Evolutionary conservation across 2,329 filamentous ascomycete genomes (phyloP).

Genomic region (Arthrinium puccinioides): DNA sequence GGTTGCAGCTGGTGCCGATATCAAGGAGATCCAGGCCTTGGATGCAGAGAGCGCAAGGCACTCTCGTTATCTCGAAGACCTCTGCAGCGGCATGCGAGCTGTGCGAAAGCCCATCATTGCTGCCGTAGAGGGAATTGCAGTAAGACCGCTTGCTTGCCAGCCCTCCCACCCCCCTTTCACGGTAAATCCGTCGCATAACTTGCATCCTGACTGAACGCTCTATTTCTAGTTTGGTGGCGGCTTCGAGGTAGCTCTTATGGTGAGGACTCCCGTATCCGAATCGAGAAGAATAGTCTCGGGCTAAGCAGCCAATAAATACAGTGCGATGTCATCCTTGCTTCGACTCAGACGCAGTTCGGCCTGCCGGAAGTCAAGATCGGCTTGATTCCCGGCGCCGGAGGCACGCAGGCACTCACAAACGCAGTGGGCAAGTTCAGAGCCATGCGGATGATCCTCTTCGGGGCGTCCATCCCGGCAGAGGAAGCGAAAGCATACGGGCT

Average conservation of each 20-base stretch:
- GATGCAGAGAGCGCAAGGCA: constrained; percentile 18
- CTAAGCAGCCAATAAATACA: constrained; percentile 9
- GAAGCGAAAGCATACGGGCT: too few species aligned
- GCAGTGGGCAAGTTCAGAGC: constrained; percentile 28
- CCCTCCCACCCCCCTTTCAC: neutral
- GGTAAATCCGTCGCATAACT: too few species aligned
- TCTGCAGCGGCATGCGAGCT: constrained; percentile 26
- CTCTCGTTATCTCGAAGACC: constrained; percentile 29
- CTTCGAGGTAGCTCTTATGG: constrained; percentile 41
- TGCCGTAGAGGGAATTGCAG: constrained; percentile 42
- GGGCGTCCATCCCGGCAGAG: too few species aligned
- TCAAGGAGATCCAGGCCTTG: constrained; percentile 24
- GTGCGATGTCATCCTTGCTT: constrained; percentile 59
- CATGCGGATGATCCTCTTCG: too few species aligned
- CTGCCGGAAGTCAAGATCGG: constrained; percentile 95
- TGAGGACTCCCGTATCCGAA: too few species aligned
- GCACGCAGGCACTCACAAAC: constrained; percentile 53
- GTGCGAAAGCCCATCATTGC: constrained; percentile 40
- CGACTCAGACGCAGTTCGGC: constrained; percentile 75
- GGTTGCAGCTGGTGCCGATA: constrained; percentile 24
- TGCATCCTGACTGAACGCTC: too few species aligned
- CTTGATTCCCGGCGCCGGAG: constrained; percentile 83
- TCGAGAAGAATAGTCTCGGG: too few species aligned
- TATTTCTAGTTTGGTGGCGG: constrained; percentile 33
- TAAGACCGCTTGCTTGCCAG: too few species aligned